Base-by-base conservation (phyloP, 495 filamentous ascomycete genomes). In the Tuber borchii region DNA sequence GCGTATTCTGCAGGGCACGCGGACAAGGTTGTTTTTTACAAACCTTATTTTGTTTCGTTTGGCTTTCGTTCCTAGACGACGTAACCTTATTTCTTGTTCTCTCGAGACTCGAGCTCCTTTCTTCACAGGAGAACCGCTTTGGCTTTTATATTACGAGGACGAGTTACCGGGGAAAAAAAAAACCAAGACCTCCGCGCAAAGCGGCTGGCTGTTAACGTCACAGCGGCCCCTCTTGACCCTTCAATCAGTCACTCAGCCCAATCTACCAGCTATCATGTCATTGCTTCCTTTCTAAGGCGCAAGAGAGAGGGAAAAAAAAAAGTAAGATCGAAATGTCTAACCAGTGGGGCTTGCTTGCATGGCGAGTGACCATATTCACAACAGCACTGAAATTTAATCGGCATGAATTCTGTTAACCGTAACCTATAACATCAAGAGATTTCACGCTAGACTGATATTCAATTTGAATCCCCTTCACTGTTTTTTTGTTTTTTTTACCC, bases 111-210 rank as follows among this genome's bases (percentile, higher is more conserved):
- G 56, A 65, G 26, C 26, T 65, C 56, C 26, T 7, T 7, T 65
- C 26, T n/a, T 34, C 56, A 34, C 56, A 4, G 26, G 56, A 65
- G 56, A 65, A 65, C 56, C 12, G 26, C 31, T 65, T 31, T 65
- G 56, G 26, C 56, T 65, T 34, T 65, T 65, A 65, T 65, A 65
- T 65, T 65, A 65, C 56, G 56, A 65, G 31, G 26, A 65, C 14
- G 56, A 65, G 14, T 34, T 16, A 31, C 14, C 56, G 56, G 12
- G 10, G 9, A 31, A 61, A 26, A 65, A 65, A 31, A 65, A 34
- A 34, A 65, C 26, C 14, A 34, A 65, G 26, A 34, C 26, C 26
- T 31, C 56, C 26, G 56, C 26, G 26, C 26, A 65, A 65, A 17
- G 56, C 26, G 26, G 56, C 56, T 65, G 8, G 51, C 16, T 65